Conservation (phyloP, 805 yeast species). For the Diddensiella transvaalensis region DNA sequence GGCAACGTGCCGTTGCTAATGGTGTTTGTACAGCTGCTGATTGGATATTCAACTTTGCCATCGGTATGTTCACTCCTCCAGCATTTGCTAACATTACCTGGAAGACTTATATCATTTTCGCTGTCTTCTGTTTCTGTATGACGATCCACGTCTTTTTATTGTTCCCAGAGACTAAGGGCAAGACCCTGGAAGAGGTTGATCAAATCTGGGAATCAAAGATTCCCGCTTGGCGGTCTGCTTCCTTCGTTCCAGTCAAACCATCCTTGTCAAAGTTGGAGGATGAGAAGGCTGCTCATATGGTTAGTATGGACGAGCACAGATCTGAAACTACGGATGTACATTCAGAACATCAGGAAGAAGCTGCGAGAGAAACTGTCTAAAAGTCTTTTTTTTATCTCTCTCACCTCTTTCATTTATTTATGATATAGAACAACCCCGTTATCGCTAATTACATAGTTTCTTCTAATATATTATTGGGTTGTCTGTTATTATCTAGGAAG, state of each 20-base stretch:
- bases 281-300: background rate
- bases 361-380: constrained; percentile 2
- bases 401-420: background rate
- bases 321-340: background rate
- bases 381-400: background rate
- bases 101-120: constrained; percentile 59
- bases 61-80: constrained; percentile 47
- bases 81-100: constrained; percentile 48
- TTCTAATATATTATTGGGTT: background rate
- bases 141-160: constrained; percentile 37
- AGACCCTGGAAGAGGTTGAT: constrained; percentile 36
- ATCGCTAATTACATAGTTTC: background rate
- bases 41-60: constrained; percentile 39
- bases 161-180: constrained; percentile 24
- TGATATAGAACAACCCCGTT: background rate
- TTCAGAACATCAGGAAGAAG: background rate
- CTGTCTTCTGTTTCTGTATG: constrained; percentile 47
- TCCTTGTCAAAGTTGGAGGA: constrained; percentile 20
- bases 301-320: background rate
- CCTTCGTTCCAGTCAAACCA: constrained; percentile 52
- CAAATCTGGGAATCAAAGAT: constrained; percentile 43
- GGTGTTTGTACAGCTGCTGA: constrained; percentile 43
- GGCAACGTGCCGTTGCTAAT: constrained; percentile 48
- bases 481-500: constrained; percentile 1
- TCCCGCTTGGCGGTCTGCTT: constrained; percentile 79